phyloP scores from a whole-genome alignment of 2,329 filamentous ascomycete species.

The Hymenoscyphus fructigenus region DNA sequence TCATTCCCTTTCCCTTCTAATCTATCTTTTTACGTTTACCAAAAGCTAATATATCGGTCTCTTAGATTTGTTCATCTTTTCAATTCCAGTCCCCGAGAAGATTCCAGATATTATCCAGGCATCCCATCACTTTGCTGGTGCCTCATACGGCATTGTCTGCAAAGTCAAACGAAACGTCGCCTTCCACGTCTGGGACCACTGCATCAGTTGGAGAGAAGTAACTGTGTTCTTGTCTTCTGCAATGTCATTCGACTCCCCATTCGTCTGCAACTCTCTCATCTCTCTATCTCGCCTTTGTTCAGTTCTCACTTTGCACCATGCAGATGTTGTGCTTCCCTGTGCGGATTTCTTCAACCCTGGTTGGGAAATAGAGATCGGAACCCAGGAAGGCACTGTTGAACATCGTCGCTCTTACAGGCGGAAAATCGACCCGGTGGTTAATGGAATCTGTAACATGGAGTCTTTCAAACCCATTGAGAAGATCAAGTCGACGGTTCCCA shows the following conservation, averaged over 20 bases:
- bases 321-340: constrained; percentile 56
- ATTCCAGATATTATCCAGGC: constrained; percentile 58
- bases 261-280: constrained; percentile 32
- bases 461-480: constrained; percentile 60
- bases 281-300: constrained; percentile 27
- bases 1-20: background rate
- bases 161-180: constrained; percentile 59
- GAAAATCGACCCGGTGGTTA: constrained; percentile 64
- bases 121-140: constrained; percentile 60
- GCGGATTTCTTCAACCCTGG: constrained; percentile 63
- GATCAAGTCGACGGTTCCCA: constrained; percentile 57
- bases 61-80: constrained; percentile 44
- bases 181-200: constrained; percentile 63
- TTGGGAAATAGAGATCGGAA: constrained; percentile 63
- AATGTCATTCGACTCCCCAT: constrained; percentile 30
- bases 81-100: constrained; percentile 43
- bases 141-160: constrained; percentile 59
- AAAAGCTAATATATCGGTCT: background rate
- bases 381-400: constrained; percentile 54
- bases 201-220: constrained; percentile 57
- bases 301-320: constrained; percentile 44
- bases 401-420: constrained; percentile 56
- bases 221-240: constrained; percentile 34
- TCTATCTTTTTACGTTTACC: background rate
- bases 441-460: constrained; percentile 59